These are phyloP conservation scores for Dillenia turbinata DNA, from an alignment of 164 flowering plant species.

Conservation along the genomic window DNA sequence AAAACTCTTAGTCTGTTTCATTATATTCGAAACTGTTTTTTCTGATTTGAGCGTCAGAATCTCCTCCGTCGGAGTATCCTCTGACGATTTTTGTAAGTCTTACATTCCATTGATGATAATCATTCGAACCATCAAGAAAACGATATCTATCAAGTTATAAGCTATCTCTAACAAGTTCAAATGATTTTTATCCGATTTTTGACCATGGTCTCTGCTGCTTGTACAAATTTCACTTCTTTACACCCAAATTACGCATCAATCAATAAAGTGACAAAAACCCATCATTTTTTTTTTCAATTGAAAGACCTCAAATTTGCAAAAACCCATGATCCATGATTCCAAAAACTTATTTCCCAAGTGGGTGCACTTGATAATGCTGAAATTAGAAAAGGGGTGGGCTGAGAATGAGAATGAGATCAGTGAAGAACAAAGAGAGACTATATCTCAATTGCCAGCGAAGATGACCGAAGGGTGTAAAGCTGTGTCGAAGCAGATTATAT, in stretches of 20 bases:
- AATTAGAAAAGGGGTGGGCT: conserved; percentile 39
- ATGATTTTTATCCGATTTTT: too few species aligned
- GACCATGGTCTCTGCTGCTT: conserved; percentile 10
- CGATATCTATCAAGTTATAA: too few species aligned
- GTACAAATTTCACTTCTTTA: conserved; percentile 10
- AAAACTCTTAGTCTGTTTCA: too few species aligned
- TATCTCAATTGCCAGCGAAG: conserved; percentile 50
- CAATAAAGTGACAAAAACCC: conserved; percentile 2
- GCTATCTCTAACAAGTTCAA: too few species aligned
- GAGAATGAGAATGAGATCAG: conserved; percentile 38
- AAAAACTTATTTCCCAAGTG: background rate
- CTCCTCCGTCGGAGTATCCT: too few species aligned
- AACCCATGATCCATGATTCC: background rate
- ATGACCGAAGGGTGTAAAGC: conserved; percentile 78
- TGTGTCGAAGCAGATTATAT: conserved; percentile 67
- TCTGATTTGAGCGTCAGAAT: too few species aligned
- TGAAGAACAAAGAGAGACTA: conserved; percentile 46
- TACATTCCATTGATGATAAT: too few species aligned
- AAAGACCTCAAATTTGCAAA: conserved; percentile 2
- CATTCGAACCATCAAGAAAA: too few species aligned
- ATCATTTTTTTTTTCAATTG: background rate
- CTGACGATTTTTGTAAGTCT: too few species aligned
- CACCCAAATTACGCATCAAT: conserved; percentile 3
- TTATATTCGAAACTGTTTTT: too few species aligned
- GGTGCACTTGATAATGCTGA: background rate